Base-by-base conservation (phyloP, 805 yeast species). In the Candida awuae region DNA sequence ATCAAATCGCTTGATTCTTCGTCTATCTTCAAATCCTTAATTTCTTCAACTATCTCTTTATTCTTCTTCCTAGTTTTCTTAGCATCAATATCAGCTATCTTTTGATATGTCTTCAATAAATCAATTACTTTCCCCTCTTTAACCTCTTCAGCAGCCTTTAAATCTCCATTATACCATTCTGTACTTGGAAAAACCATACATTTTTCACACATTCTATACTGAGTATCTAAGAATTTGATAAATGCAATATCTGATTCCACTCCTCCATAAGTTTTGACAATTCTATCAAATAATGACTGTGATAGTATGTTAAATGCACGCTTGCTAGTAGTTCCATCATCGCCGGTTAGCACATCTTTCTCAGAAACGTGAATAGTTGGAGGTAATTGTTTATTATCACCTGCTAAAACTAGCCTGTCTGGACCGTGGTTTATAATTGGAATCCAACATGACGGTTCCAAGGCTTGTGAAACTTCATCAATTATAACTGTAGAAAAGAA, bases 361-460 rank as follows among this genome's bases (percentile, higher is more conserved):
- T 42, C 40, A 8, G 35, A 27, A 31, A 42, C 34, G 52, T 87
- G 87, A 13, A 90, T 71, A 0, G 95, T 85, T 3, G 98, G 97
- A 0, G 97, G 90, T 23, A 90, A 65, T 58, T 90, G 98, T 62
- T 77, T 77, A 53, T 88, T 82, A 55, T 90, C 98, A 37, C 98
- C 98, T 0, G 97, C 97, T 18, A 90, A 69, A 1, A 90, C 73
- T 18, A 90, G 57, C 38, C 77, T 70, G 26, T 68, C 67, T 30
- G 75, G 58, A 17, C 75, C 69, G 51, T 84, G 90, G 28, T 73
- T 71, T 4, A 86, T 67, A 6, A 92, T 44, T 1, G 98, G 97
- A 18, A 90, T 87, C 97, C 97, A 88, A 52, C 97, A 87, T 48
- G 90, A 95, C 1, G 97, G 95, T 53, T 90, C 96, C 39, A 90